Percentiles rank a stretch among this genome's conserved stretches.
Conservation (phyloP, 495 filamentous ascomycete species). For the Podospora sp. region DNA sequence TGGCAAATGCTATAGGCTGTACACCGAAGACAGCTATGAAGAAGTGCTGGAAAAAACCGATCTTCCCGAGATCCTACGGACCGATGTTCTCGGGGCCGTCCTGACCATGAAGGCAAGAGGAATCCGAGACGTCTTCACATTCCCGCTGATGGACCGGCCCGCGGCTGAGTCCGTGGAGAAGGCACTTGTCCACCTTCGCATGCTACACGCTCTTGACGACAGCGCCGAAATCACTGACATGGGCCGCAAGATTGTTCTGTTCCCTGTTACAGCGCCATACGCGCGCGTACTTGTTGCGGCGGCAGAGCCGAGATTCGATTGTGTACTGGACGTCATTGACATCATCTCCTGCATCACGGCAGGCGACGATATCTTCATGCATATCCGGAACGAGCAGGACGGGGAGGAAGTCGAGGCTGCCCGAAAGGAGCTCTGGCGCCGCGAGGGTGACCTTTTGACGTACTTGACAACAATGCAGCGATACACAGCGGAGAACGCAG, state of each 20-base stretch:
- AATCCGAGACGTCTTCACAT: conserved; percentile 76
- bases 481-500: conserved; percentile 72
- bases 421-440: conserved; percentile 70
- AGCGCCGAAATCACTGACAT: conserved; percentile 71
- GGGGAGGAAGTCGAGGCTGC: conserved; percentile 73
- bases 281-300: conserved; percentile 84
- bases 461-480: conserved; percentile 79
- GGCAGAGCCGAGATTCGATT: conserved; percentile 65
- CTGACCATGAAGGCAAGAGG: conserved; percentile 94
- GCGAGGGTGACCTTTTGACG: conserved; percentile 90
- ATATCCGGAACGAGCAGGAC: conserved; percentile 77
- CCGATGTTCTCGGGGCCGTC: conserved; percentile 82
- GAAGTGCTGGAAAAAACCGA: conserved; percentile 73
- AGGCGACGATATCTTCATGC: conserved; percentile 82
- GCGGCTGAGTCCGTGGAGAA: conserved; percentile 77
- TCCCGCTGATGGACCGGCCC: conserved; percentile 84
- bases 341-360: conserved; percentile 87
- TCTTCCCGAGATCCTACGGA: conserved; percentile 86
- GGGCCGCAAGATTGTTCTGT: conserved; percentile 74
- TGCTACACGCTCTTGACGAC: conserved; percentile 74
- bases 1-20: conserved; percentile 87
- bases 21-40: conserved; percentile 78
- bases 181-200: conserved; percentile 76
- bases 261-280: conserved; percentile 81
- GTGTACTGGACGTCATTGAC: conserved; percentile 83